A percentile compares a stretch with the other conserved stretches of the same genome.
These are phyloP conservation scores for Microstegium vimineum DNA, from an alignment of 176 grass and related monocot species.

Conservation along the genomic window DNA sequence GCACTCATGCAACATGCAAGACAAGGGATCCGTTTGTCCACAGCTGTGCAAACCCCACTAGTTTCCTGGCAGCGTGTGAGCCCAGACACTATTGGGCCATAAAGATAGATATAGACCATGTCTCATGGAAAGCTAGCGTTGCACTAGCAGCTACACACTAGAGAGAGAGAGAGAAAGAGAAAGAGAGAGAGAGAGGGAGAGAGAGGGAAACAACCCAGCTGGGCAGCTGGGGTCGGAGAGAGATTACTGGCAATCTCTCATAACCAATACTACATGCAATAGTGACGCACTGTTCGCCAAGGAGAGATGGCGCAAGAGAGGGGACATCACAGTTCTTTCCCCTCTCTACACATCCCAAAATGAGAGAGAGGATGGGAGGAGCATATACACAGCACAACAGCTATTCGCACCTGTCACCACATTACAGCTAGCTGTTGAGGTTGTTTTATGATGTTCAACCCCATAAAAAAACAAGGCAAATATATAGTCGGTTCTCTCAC, in stretches of 20 bases:
- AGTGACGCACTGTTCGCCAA: constrained; percentile 40
- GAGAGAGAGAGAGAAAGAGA: constrained; percentile 15
- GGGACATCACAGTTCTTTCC: constrained; percentile 15
- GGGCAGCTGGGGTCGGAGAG: not conserved
- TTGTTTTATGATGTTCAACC: too few relatives aligned
- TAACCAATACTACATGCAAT: constrained; percentile 42
- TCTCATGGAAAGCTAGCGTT: constrained; percentile 38
- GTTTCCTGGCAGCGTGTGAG: constrained; percentile 46
- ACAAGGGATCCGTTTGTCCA: constrained; percentile 86
- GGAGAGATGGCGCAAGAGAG: constrained; percentile 20
- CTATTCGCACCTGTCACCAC: too few relatives aligned
- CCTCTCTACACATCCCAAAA: not conserved
- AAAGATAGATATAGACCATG: constrained; percentile 60
- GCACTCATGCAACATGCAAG: constrained; percentile 81
- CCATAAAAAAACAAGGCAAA: too few relatives aligned
- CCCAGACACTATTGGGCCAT: constrained; percentile 59
- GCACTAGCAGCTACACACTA: not conserved
- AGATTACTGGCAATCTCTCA: not conserved
- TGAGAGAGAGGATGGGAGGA: not conserved
- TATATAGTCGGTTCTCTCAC: too few relatives aligned
- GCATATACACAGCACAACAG: too few relatives aligned
- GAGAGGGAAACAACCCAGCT: not conserved
- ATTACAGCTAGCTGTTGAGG: too few relatives aligned
- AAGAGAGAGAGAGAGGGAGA: too few relatives aligned
- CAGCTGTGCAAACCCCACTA: constrained; percentile 44